Evolutionary conservation across 225 moss, liverwort and hornwort species (phyloP).

Genomic region (Physcomitrellopsis africana): DNA sequence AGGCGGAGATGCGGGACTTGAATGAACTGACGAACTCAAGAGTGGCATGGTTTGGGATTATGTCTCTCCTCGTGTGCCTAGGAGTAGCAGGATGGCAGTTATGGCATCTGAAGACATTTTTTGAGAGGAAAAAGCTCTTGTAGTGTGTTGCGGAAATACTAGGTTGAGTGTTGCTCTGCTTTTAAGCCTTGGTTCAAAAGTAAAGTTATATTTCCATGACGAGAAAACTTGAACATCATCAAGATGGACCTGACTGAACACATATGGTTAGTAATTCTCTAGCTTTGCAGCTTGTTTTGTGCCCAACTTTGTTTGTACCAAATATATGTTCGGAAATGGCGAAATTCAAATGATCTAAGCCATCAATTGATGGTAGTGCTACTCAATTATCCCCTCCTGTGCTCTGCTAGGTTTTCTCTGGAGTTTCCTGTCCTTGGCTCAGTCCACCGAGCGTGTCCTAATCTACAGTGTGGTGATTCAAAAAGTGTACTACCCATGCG

Average conservation of each 20-base stretch:
- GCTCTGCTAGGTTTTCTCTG: no score
- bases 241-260: not conserved
- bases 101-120: constrained; percentile 85
- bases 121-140: constrained; percentile 79
- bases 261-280: not conserved
- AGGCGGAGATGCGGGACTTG: constrained; percentile 86
- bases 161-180: constrained; percentile 19
- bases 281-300: not conserved
- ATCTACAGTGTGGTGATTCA: no score
- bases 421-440: no score
- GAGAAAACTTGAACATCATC: constrained; percentile 11
- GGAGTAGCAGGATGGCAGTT: constrained; percentile 81
- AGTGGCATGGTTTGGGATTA: constrained; percentile 86
- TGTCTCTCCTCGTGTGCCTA: constrained; percentile 79
- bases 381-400: no score
- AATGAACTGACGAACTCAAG: constrained; percentile 79
- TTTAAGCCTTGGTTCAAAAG: constrained; percentile 13
- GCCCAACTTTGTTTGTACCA: no score
- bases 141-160: constrained; percentile 23
- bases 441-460: no score
- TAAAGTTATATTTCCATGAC: constrained; percentile 1
- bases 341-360: no score
- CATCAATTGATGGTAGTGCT: no score
- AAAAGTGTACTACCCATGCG: no score
- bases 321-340: no score